These are phyloP conservation scores for Phytophthora foliorum DNA, from an alignment of 352 stramenopile species.

Conservation along the genomic window DNA sequence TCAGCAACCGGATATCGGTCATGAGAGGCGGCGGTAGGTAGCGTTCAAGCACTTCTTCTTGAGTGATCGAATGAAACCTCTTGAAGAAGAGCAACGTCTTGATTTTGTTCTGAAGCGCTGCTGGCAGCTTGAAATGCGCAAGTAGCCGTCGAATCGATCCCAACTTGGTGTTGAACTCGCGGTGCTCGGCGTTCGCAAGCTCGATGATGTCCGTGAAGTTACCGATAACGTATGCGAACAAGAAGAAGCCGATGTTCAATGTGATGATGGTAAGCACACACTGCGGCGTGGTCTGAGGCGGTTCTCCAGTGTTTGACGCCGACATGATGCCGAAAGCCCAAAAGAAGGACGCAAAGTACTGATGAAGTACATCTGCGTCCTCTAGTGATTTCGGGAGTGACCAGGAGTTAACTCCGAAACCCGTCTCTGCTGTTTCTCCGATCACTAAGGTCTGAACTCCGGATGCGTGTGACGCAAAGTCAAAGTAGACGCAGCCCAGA, in stretches of 20 bases:
- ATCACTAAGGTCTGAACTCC: slow-evolving; percentile 3
- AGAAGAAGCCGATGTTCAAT: slow-evolving; percentile 54
- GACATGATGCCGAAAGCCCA: slow-evolving; percentile 77
- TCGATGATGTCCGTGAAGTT: slow-evolving; percentile 68
- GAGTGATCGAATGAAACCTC: slow-evolving; percentile 61
- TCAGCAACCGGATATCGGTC: slow-evolving; percentile 56
- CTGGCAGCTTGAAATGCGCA: slow-evolving; percentile 53
- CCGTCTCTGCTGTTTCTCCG: background rate
- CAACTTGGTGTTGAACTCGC: slow-evolving; percentile 61
- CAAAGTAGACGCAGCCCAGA: slow-evolving; percentile 66
- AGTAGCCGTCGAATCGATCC: slow-evolving; percentile 55
- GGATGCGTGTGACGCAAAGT: slow-evolving; percentile 49
- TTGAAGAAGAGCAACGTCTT: slow-evolving; percentile 73
- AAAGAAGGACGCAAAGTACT: slow-evolving; percentile 61
- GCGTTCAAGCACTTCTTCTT: slow-evolving; percentile 54
- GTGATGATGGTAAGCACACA: slow-evolving; percentile 59
- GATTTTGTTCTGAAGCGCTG: slow-evolving; percentile 47
- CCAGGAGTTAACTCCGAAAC: slow-evolving; percentile 59
- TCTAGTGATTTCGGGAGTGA: slow-evolving; percentile 40
- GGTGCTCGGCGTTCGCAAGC: slow-evolving; percentile 52
- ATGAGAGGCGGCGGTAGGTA: slow-evolving; percentile 57
- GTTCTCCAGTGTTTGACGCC: slow-evolving; percentile 49
- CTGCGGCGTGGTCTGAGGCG: slow-evolving; percentile 51
- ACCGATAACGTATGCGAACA: slow-evolving; percentile 71
- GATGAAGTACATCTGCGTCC: slow-evolving; percentile 22